Base-by-base conservation (phyloP, 331 rosid species). In the Saraca asoca region DNA sequence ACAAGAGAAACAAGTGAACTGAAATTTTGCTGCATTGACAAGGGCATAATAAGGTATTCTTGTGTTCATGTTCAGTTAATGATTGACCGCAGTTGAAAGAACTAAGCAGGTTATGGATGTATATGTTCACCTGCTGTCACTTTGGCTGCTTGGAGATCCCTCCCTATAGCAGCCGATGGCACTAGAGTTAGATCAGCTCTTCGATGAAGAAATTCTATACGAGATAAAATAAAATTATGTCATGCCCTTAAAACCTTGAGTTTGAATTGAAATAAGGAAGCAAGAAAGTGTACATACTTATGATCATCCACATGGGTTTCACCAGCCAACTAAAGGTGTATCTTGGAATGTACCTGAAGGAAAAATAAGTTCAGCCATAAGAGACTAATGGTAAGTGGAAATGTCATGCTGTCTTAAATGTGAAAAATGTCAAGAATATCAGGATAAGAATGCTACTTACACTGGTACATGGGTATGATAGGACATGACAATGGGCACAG, bases 321-420 rank as follows among this genome's bases (percentile, higher is more conserved):
- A 94, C 99, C 82, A 94, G 80, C 99, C 99, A 94, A 71, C 99
- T 90, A 79, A 90, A 94, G 18, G 99, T 94, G 76, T 94, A 94
- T 82, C 99, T 83, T 16, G 99, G 99, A 68, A 94, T 90, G 81
- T 94, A 94, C 56, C 99, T 90, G 83, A 67, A 79, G 65, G 43
- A 51, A 52, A 54, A 54, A 37, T 49, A 53, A 81, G 51, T 61
- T 10, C 57, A 78, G 68, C 74, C 24, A 66, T 51, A 50, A 71
- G 71, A 63, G 58, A 76, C 39, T n/a, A 45, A 78, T 41, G n/a
- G 10, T 68, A 12, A 68, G 18, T 12, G 9, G 8, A 73, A 53
- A 20, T n/a, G 34, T 14, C 20, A 66, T 2, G 3, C 37, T 14
- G 58, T 14, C 51, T 34, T 42, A 11, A 44, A 34, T 29, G 66